These are phyloP conservation scores for Eimeria mitis DNA, from an alignment of 169 alveolate species.

Conservation along the genomic window DNA sequence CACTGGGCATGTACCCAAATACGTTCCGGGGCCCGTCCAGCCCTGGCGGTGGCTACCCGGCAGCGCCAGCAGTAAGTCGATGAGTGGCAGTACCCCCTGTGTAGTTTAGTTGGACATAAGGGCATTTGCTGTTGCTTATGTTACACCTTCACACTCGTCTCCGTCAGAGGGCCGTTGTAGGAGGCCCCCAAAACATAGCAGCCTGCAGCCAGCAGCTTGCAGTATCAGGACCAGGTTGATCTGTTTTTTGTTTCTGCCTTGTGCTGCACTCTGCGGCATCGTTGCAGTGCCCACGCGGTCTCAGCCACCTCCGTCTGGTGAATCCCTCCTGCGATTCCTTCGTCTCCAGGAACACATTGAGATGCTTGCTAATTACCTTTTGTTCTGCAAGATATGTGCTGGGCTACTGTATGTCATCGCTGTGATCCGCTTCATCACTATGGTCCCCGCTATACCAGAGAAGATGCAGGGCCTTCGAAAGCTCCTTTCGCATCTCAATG, in stretches of 20 bases:
- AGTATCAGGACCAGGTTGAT: neutral
- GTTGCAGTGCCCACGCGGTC: conserved; percentile 45
- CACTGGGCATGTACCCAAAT: conserved; percentile 54
- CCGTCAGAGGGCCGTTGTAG: neutral
- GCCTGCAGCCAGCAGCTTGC: neutral
- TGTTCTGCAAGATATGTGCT: conserved; percentile 45
- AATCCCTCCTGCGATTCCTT: conserved; percentile 56
- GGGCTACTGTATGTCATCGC: conserved; percentile 45
- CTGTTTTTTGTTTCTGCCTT: neutral
- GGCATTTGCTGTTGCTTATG: neutral
- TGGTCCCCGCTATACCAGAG: conserved; percentile 72
- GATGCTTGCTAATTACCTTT: conserved; percentile 29
- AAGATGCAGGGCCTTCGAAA: conserved; percentile 54
- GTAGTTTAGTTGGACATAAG: neutral
- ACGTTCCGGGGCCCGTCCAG: conserved; percentile 70
- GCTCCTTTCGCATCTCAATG: conserved; percentile 61
- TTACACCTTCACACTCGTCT: neutral
- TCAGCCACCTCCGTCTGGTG: conserved; percentile 77
- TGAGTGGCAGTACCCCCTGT: neutral
- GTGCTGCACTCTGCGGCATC: neutral
- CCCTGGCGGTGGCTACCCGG: conserved; percentile 76
- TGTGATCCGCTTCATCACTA: conserved; percentile 49
- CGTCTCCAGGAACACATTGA: conserved; percentile 72
- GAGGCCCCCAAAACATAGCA: neutral
- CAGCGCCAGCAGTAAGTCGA: conserved; percentile 39